Percentiles rank a stretch among this genome's conserved stretches.
Conservation (phyloP, 169 alveolate species). For the Plasmodium malariae region DNA sequence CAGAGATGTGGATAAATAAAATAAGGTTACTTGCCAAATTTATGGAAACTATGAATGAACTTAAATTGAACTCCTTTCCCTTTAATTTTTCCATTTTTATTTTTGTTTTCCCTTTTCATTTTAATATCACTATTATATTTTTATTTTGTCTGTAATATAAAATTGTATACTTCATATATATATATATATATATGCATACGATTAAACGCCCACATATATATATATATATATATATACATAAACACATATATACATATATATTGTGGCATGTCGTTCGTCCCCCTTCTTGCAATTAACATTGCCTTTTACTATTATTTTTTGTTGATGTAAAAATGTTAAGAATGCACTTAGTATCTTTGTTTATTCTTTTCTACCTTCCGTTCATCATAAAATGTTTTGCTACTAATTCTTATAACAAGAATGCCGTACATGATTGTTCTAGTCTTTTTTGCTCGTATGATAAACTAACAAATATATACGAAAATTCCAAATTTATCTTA, state of each 20-base stretch:
- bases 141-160: neutral
- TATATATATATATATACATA: neutral
- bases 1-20: neutral
- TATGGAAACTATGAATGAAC: neutral
- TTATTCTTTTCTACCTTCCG: slow-evolving; percentile 12
- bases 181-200: neutral
- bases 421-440: slow-evolving; percentile 37
- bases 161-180: neutral
- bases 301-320: neutral
- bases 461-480: slow-evolving; percentile 48
- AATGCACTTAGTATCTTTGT: neutral
- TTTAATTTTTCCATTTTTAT: neutral
- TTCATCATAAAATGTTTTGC: slow-evolving; percentile 13
- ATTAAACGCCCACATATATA: neutral
- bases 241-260: slow-evolving; percentile 2
- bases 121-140: neutral
- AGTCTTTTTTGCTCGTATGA: slow-evolving; percentile 51
- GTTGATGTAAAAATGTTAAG: slow-evolving; percentile 44
- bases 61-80: neutral
- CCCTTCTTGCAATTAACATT: neutral
- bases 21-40: neutral
- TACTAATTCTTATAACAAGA: neutral
- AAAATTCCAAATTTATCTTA: slow-evolving; percentile 52
- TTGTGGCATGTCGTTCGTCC: too few species aligned
- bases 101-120: neutral